phyloP scores from a whole-genome alignment of 2,329 filamentous ascomycete genomes.

The Neofusicoccum parvum region DNA sequence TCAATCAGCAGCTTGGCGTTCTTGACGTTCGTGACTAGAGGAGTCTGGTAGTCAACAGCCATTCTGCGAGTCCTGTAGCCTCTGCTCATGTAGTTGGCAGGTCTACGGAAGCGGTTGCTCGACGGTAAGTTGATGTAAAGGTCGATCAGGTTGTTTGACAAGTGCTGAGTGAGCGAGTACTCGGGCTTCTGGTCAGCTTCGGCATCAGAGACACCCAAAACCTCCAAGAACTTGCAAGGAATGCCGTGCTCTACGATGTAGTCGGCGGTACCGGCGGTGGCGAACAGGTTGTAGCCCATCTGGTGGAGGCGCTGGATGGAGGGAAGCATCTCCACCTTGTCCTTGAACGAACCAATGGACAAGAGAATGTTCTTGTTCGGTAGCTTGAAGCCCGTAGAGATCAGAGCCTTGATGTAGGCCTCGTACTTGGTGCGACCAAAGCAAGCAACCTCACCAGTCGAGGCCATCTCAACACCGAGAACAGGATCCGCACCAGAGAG shows the following conservation, averaged over 20 bases:
- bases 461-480: slow-evolving; percentile 97
- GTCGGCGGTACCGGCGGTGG: slow-evolving; percentile 93
- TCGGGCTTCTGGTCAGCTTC: slow-evolving; percentile 88
- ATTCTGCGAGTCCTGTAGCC: slow-evolving; percentile 96
- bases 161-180: slow-evolving; percentile 93
- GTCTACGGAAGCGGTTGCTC: slow-evolving; percentile 93
- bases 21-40: slow-evolving; percentile 97
- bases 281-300: slow-evolving; percentile 93
- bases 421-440: slow-evolving; percentile 97
- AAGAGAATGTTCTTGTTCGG: slow-evolving; percentile 94
- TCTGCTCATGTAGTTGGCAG: slow-evolving; percentile 98
- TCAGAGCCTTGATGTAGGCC: slow-evolving; percentile 92
- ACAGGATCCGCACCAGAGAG: slow-evolving; percentile 95
- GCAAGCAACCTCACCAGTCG: slow-evolving; percentile 95
- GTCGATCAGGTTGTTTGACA: slow-evolving; percentile 97
- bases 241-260: slow-evolving; percentile 93
- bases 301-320: slow-evolving; percentile 87
- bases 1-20: slow-evolving; percentile 97
- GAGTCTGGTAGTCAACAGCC: slow-evolving; percentile 97
- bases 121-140: slow-evolving; percentile 99
- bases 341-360: slow-evolving; percentile 96
- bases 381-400: slow-evolving; percentile 94
- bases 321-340: slow-evolving; percentile 96
- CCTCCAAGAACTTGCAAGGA: slow-evolving; percentile 89
- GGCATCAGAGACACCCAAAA: slow-evolving; percentile 65